Percentiles rank a stretch among this genome's conserved stretches.
Evolutionary conservation across 768 basidiomycete genomes (phyloP).

Genomic region (Tricholoma flavovirens): DNA sequence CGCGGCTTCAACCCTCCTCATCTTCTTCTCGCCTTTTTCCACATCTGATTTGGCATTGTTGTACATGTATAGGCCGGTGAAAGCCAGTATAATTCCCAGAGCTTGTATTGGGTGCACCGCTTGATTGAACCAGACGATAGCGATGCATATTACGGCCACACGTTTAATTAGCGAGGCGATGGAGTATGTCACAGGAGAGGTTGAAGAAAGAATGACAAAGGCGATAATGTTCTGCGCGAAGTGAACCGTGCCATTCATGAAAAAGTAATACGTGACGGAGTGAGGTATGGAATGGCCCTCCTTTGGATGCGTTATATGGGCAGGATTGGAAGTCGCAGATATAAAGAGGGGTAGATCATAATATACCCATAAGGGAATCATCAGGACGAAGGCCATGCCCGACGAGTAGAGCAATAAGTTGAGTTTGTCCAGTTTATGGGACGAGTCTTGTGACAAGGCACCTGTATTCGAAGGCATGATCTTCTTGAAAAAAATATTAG

Average conservation of each 20-base stretch:
- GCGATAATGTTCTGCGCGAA: constrained; percentile 98
- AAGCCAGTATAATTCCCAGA: constrained; percentile 86
- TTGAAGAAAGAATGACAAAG: constrained; percentile 91
- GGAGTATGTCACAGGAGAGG: constrained; percentile 97
- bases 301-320: constrained; percentile 39
- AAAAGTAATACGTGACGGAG: constrained; percentile 74
- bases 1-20: constrained; percentile 70
- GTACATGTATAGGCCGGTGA: constrained; percentile 91
- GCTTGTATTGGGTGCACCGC: constrained; percentile 78
- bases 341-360: constrained; percentile 76
- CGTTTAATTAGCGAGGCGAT: constrained; percentile 98
- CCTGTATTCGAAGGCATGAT: constrained; percentile 72
- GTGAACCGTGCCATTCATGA: constrained; percentile 93
- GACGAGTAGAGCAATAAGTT: constrained; percentile 95
- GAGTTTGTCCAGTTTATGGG: constrained; percentile 92
- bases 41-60: constrained; percentile 92
- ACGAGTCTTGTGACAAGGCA: constrained; percentile 29
- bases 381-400: constrained; percentile 87
- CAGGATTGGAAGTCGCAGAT: constrained; percentile 32
- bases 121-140: constrained; percentile 95
- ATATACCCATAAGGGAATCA: constrained; percentile 94
- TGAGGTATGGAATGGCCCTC: constrained; percentile 47
- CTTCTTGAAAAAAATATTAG: constrained; percentile 99
- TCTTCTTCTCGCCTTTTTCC: constrained; percentile 86
- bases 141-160: constrained; percentile 96